Base-by-base conservation (phyloP, 192 early-diverging fungal genomes). In the Coemansia asiatica region DNA sequence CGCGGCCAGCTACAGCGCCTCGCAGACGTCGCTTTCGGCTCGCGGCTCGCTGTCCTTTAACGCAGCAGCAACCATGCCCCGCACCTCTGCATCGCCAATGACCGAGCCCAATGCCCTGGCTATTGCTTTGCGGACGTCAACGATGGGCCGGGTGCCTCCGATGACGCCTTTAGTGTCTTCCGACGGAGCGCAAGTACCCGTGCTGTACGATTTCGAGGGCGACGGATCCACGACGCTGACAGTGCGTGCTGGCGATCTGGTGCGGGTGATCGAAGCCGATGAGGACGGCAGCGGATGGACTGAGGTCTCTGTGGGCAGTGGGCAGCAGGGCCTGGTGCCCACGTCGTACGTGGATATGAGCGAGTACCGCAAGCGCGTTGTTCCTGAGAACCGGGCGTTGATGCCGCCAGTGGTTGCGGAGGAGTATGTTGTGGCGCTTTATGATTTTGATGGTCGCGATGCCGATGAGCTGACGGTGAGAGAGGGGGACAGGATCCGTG, bases 131-230 rank as follows among this genome's bases (percentile, higher is more conserved):
- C 23, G 27, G n/a, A 56, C 15, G 29, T 9, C 7, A 15, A 31
- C 25, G 40, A 19, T 15, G 13, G 18, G 16, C 44, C 31, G 23
- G 7, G 6, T 44, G 16, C 40, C 40, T 3, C 9, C 40, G 40
- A 44, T 44, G 40, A 44, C 40, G 40, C 40, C 40, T 2, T 15
- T 44, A 0, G 16, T 44, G 16, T 15, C 40, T 13, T 8, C 16
- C 16, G 16, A 15, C 4, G 13, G 13, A 3, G 28, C 27, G 19
- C 44, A 53, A 1, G 63, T 61, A 15, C 27, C 60, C 3, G 66
- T 77, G 49, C 28, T 72, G 27, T 77, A 77, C 13, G 75, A 72
- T 59, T 77, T 71, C 67, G 75, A 71, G 15, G 75, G 75, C 26
- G 75, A 77, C 38, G 66, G 69, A 2, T 56, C 66, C 1, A 58